These are phyloP conservation scores for Ophiostoma sp. DNA, from an alignment of 2,329 filamentous ascomycete species.

Conservation along the genomic window DNA sequence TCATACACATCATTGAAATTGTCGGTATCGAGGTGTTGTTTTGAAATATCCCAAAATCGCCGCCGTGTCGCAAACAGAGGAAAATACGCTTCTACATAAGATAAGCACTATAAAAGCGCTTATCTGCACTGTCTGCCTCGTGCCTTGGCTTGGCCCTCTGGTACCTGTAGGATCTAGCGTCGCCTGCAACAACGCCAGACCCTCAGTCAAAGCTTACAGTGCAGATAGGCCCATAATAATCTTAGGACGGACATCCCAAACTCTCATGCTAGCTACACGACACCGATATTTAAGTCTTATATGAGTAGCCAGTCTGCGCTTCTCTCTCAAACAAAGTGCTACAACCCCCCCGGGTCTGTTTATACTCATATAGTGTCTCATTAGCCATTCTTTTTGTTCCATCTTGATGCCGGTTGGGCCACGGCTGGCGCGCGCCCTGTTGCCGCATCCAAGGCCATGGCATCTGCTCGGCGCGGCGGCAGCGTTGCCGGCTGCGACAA, in stretches of 20 bases:
- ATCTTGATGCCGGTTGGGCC: constrained; percentile 17
- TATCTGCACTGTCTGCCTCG: background rate
- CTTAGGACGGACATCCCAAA: background rate
- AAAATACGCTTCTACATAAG: background rate
- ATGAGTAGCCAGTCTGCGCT: background rate
- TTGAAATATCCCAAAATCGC: too few species aligned
- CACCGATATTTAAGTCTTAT: background rate
- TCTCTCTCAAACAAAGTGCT: background rate
- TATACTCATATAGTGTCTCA: background rate
- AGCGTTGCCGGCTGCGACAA: background rate
- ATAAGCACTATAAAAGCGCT: background rate
- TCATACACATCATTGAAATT: too few species aligned
- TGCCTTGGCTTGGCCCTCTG: background rate
- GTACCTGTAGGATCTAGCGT: constrained; percentile 13
- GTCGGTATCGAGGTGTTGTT: too few species aligned
- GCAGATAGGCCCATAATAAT: background rate
- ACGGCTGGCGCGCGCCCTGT: constrained; percentile 17
- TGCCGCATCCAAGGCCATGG: constrained; percentile 5
- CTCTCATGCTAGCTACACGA: background rate
- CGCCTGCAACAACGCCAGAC: background rate
- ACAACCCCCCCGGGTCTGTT: background rate
- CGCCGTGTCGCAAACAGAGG: too few species aligned
- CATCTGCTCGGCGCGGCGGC: background rate
- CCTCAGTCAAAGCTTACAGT: background rate
- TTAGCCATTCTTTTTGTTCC: background rate